Conservation (phyloP, 2,329 filamentous ascomycete species). For the Phaeoacremonium minimum region DNA sequence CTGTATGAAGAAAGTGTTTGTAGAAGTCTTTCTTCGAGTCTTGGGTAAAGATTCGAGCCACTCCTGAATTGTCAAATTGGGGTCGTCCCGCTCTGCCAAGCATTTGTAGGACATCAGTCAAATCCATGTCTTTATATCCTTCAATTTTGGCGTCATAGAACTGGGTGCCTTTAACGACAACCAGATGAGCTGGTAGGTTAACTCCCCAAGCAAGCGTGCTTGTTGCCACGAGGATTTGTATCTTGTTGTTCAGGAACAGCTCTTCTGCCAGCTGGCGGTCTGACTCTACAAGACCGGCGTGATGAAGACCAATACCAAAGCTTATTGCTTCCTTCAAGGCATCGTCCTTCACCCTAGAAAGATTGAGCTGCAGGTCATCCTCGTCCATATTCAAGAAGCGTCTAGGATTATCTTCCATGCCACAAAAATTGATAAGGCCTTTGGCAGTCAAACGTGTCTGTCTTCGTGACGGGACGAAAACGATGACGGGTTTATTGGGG, state of each 20-base stretch:
- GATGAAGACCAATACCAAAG: constrained; percentile 95
- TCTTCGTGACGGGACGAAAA: constrained; percentile 92
- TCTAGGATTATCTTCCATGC: constrained; percentile 96
- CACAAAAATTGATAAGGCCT: constrained; percentile 94
- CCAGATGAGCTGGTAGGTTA: constrained; percentile 92
- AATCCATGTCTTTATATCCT: constrained; percentile 97
- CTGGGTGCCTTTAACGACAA: constrained; percentile 97
- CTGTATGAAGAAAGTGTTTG: constrained; percentile 97
- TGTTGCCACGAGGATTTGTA: constrained; percentile 92
- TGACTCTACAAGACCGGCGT: constrained; percentile 92
- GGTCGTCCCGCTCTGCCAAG: constrained; percentile 90
- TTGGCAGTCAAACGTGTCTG: constrained; percentile 94
- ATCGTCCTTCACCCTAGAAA: constrained; percentile 89
- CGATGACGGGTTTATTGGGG: constrained; percentile 94
- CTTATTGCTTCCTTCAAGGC: constrained; percentile 89
- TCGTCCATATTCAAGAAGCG: constrained; percentile 93
- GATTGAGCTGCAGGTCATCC: constrained; percentile 83
- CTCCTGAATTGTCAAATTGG: constrained; percentile 93
- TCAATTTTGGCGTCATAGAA: constrained; percentile 98
- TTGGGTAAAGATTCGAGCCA: constrained; percentile 95
- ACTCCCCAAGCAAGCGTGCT: constrained; percentile 98
- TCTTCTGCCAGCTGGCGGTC: constrained; percentile 91
- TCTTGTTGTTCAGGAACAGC: constrained; percentile 95
- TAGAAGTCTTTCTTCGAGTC: constrained; percentile 98
- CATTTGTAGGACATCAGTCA: constrained; percentile 98